A percentile compares a stretch with the other conserved stretches of the same genome.
Evolutionary conservation across 352 stramenopile species (phyloP).

Genomic region (Peronospora destructor): DNA sequence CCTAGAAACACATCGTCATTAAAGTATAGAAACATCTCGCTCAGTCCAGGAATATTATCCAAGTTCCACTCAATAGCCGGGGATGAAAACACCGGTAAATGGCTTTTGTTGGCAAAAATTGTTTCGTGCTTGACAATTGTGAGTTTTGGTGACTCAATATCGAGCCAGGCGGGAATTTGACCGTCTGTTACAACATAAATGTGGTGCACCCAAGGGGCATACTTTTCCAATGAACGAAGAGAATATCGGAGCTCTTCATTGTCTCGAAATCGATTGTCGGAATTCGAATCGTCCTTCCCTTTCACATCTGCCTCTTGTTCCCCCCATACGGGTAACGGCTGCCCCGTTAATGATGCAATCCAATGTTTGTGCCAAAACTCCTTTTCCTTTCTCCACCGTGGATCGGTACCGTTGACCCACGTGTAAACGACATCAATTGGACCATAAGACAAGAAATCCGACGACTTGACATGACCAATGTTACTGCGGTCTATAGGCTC

Average conservation of each 20-base stretch:
- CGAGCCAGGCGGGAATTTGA: conserved; percentile 91
- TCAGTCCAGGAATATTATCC: conserved; percentile 89
- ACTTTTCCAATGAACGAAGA: conserved; percentile 90
- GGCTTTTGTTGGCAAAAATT: conserved; percentile 86
- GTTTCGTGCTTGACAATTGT: conserved; percentile 84
- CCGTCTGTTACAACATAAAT: conserved; percentile 93
- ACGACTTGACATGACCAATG: conserved; percentile 54
- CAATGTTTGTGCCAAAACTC: conserved; percentile 86
- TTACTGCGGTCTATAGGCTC: conserved; percentile 37
- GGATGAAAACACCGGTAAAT: conserved; percentile 91
- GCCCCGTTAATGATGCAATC: conserved; percentile 76
- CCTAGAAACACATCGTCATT: conserved; percentile 95
- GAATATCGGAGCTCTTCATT: conserved; percentile 92
- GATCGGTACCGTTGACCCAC: conserved; percentile 94
- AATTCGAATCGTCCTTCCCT: conserved; percentile 63
- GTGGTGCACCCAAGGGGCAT: conserved; percentile 91
- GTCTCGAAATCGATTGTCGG: conserved; percentile 90
- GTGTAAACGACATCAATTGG: conserved; percentile 95
- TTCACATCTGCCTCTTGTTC: conserved; percentile 38
- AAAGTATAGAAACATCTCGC: conserved; percentile 92
- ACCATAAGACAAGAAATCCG: conserved; percentile 60
- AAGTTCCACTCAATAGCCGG: conserved; percentile 91
- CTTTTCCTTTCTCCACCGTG: conserved; percentile 86
- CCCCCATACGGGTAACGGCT: conserved; percentile 55
- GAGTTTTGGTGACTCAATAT: conserved; percentile 74